Evolutionary conservation across 805 yeast genomes (phyloP), one percentile per base, ranked within the genome.

Genomic region (Wickerhamiella musiphila): DNA sequence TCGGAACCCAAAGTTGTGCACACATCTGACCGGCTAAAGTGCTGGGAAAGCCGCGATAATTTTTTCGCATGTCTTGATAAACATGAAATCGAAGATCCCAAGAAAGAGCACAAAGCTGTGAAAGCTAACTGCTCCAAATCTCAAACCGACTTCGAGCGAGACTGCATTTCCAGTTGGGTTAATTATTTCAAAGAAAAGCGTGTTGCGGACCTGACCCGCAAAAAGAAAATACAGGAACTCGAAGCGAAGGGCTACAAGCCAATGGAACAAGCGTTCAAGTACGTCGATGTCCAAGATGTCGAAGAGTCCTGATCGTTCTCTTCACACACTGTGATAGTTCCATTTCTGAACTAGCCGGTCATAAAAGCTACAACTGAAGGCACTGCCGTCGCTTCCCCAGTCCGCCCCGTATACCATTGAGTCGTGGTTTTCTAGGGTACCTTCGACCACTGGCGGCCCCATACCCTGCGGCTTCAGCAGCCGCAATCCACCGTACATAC

Each of bases 391-490:
- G 2, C 48, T 46, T 10, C 62, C 53, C 93, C 95, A 84, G 48
- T 78, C 94, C 4, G 93, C 94, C 1, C 96, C 98, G 47, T 86
- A 86, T 34, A 86, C 84, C 82, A 90, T 86, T 37, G 94, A 81
- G 31, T 72, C 73, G 49, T 86, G 96, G 19, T 44, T 42, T 9
- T 37, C 32, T 8, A 41, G 40, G 3, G 37, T 31, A 23, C 38
- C 45, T 2, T 18, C 14, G n/a, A 40, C 35, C 4, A 3, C 9
- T 5, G 39, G 39, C 13, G 33, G 32, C 5, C 21, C 26, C 3
- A 13, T 18, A 12, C 32, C 41, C 18, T 33, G 26, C 5, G 62
- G 47, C 10, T 51, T 50, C 1, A 84, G 50, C 0, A 84, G 58
- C 35, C 83, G 62, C 2, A 93, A 94, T 12, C 98, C 98, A 42